Base-by-base conservation (phyloP, 305 asterid genomes). In the Stenogyne calaminthoides region DNA sequence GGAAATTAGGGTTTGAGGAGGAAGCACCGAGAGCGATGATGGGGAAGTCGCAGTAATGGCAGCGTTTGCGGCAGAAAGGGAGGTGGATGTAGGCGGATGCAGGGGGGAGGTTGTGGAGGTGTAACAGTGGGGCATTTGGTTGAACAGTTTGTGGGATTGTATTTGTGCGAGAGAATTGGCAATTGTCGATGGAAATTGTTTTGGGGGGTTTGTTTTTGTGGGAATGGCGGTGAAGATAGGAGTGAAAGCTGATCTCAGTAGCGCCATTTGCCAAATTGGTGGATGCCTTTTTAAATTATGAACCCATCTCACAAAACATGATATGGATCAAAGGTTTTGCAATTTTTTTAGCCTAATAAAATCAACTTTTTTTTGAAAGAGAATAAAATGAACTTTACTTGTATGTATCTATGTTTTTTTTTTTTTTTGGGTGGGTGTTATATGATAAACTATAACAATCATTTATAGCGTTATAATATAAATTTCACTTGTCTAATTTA, bases 21-120 rank as follows among this genome's bases (percentile, higher is more conserved):
- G 90, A 59, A n/a, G 87, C 83, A 69, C 97, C 97, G 42, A 94
- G 93, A 52, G 98, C 98, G 11, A 94, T 78, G 69, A 94, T 87
- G 64, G 97, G 96, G 77, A 94, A 94, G 82, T 94, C 96, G 75
- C 98, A 94, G 81, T 94, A 94, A 82, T 91, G 94, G 82, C 97
- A 94, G 80, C 97, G 96, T 64, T 87, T 88, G 64, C 98, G 92
- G 81, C 98, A 94, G 89, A 94, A 94, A 2, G 98, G 98, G 78
- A 91, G 98, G 84, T 94, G 98, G 29, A 91, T 46, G 79, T 94
- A 94, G 36, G 97, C 98, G 65, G 98, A 88, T 5, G 88, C 79
- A 34, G 98, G 97, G 27, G 91, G 91, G 12, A 83, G 89, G 14
- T 84, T 77, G 69, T 76, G 93, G 9, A 74, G 81, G 22, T 57